Evolutionary conservation across 352 stramenopile species (phyloP).

Genomic region (Phytophthora pseudosyringae): DNA sequence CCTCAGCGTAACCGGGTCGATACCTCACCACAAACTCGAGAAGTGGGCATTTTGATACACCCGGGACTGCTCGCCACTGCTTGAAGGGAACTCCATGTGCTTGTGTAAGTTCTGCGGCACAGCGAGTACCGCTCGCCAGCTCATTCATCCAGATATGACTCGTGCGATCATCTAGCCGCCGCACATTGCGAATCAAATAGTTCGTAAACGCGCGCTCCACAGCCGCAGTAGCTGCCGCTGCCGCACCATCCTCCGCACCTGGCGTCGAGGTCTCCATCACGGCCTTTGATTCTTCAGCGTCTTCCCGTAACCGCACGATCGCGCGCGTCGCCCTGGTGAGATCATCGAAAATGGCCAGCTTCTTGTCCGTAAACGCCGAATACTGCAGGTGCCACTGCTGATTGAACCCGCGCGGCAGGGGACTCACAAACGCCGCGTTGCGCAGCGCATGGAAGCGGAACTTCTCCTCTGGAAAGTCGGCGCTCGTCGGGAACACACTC

Average conservation of each 20-base stretch:
- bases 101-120: conserved; percentile 77
- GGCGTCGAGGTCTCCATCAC: conserved; percentile 15
- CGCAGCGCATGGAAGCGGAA: conserved; percentile 80
- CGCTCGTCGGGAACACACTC: conserved; percentile 79
- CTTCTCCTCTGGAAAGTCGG: conserved; percentile 81
- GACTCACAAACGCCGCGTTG: conserved; percentile 79
- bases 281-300: conserved; percentile 10
- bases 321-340: conserved; percentile 52
- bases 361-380: conserved; percentile 84
- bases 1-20: conserved; percentile 67
- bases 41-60: conserved; percentile 81
- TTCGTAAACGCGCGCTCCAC: conserved; percentile 70
- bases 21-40: conserved; percentile 83
- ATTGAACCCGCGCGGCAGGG: conserved; percentile 75
- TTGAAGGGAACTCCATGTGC: conserved; percentile 84
- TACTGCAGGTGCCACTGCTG: conserved; percentile 88
- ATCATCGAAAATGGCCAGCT: conserved; percentile 76
- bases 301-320: conserved; percentile 46
- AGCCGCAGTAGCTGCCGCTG: conserved; percentile 6
- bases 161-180: conserved; percentile 79
- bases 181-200: conserved; percentile 86
- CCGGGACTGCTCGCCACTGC: conserved; percentile 77
- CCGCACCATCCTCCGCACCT: conserved; percentile 13
- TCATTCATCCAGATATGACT: conserved; percentile 86
- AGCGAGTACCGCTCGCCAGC: conserved; percentile 64